Base-by-base conservation (phyloP, 805 yeast genomes). In the Pichia ethanolica region DNA sequence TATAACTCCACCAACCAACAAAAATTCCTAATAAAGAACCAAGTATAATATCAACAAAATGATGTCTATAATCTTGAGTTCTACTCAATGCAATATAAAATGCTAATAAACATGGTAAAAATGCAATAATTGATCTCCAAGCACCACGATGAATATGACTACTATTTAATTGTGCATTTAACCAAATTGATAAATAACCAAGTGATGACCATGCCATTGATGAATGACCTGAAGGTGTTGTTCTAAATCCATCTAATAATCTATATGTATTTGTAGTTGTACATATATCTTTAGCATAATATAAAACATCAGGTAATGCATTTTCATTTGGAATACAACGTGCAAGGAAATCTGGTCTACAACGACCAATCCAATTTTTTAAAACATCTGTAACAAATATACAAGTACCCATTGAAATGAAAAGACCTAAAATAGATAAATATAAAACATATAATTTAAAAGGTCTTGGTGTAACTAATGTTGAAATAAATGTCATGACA, bases 31-130 rank as follows among this genome's bases (percentile, higher is more conserved):
- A 61, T 1, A 71, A 14, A 32, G 85, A 71, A 4, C 99, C 99
- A 13, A 83, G 60, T 1, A 85, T 57, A 1, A 93, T 84, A 65
- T 91, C 99, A 14, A 86, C 71, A 61, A 87, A 89, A 67, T 91
- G 98, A 62, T 91, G 99, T 63, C 97, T 76, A 67, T 90, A 90
- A 67, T 91, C 99, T 59, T 86, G 84, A 0, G 96, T 87, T 59
- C 99, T 77, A 38, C 93, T 81, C 42, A 87, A 66, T 0, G 97
- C 98, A 56, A 91, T 82, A 54, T 83, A 73, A 1, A 77, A 60
- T 0, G 98, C 97, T 7, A 85, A 74, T 5, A 88, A 57, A 1
- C 76, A 60, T 3, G 93, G 93, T n/a, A 74, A 48, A 9, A 69
- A 60, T 1, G 81, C 68, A 3, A 82, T 60, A 3, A 77, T 54